Base-by-base conservation (phyloP, 2,329 filamentous ascomycete genomes). In the Stagonosporopsis vannaccii region DNA sequence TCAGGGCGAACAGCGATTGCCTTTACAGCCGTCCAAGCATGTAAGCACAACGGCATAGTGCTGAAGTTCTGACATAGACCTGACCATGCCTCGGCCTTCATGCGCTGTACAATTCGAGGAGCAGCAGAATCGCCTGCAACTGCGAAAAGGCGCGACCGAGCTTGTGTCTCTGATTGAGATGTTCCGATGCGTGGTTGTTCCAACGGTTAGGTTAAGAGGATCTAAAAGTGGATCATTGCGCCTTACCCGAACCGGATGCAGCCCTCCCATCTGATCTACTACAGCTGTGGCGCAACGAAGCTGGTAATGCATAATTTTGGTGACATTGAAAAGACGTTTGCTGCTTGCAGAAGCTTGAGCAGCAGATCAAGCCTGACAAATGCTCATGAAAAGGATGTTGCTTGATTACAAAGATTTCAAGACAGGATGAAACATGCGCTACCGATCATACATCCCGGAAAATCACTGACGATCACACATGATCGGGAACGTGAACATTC, bases 1-100 rank as follows among this genome's bases (percentile, higher is more conserved):
- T 45, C 48, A 49, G 52, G 58, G 58, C 48, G 60, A 60, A 51
- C 51, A 56, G 54, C 60, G 55, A 54, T 53, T 32, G 59, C 48
- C 52, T 41, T 51, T 56, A 46, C 53, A 23, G 51, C 49, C 43
- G 46, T 51, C 54, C 59, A 57, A 17, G 35, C 61, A 60, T 13
- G 8, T 12, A 3, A 17, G 17, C 30, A 12, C 17, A 15, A 22
- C 13, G 36, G 28, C 17, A 11, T 4, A 15, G 8, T 28, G 13
- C 33, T 20, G 40, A 15, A 41, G 8, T 8, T 9, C 17, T 37
- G 4, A 28, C 15, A 12, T 25, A 6, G 6, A 8, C 2, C 12
- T 11, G 13, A 19, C 22, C 11, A 9, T 15, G 4, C 17, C 28
- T 7, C 9, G n/a, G 2, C n/a, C n/a, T n/a, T n/a, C 19, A 20